phyloP scores from a whole-genome alignment of 2,329 filamentous ascomycete genomes.

The Aspergillus viridinutans region DNA sequence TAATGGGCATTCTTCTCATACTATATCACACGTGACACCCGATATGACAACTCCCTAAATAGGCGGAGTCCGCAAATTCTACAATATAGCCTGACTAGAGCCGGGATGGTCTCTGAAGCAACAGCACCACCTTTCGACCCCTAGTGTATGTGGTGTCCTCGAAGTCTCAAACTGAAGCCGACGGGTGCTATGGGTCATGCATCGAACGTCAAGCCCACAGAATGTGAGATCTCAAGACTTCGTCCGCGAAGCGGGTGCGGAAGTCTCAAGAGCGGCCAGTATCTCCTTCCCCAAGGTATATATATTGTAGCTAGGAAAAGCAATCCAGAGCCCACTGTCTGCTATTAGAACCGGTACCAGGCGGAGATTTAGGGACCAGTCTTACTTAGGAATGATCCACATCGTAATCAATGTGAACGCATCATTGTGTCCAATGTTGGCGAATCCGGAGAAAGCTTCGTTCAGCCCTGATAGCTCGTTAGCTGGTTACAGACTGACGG shows the following conservation, averaged over 20 bases:
- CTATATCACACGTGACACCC: neutral
- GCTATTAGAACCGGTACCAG: conserved; percentile 11
- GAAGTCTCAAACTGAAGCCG: neutral
- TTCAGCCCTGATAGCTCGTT: conserved; percentile 45
- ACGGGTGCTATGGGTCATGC: neutral
- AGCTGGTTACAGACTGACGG: neutral
- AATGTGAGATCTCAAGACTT: conserved; percentile 20
- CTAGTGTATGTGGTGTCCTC: neutral
- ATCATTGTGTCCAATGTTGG: conserved; percentile 61
- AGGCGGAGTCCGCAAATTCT: neutral
- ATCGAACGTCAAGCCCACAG: neutral
- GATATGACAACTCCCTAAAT: neutral
- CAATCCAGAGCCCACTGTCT: conserved; percentile 58
- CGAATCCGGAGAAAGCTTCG: conserved; percentile 58
- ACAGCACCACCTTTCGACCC: neutral
- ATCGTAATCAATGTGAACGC: conserved; percentile 50
- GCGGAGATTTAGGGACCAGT: conserved; percentile 20
- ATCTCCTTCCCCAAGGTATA: conserved; percentile 60
- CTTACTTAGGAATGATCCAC: conserved; percentile 65
- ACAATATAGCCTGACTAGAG: neutral
- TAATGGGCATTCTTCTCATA: neutral
- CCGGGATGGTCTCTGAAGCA: neutral
- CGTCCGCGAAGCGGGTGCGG: conserved; percentile 24
- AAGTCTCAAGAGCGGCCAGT: conserved; percentile 50
- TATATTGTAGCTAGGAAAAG: conserved; percentile 60